phyloP scores from a whole-genome alignment of 805 yeast species.

The Metschnikowia dekortorum region DNA sequence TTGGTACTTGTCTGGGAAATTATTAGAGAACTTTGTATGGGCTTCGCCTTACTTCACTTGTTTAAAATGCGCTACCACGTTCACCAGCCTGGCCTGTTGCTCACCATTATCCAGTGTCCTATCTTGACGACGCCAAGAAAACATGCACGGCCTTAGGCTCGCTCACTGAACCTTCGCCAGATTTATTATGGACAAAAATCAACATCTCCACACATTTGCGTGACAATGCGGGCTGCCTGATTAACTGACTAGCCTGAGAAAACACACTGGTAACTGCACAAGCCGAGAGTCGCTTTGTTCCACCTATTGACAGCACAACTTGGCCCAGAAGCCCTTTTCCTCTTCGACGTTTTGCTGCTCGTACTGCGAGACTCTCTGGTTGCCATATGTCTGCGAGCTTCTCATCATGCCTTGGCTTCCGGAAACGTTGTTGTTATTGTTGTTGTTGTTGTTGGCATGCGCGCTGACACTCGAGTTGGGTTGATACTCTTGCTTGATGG shows the following conservation, averaged over 20 bases:
- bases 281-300: not conserved
- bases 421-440: constrained; percentile 14
- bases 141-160: constrained; percentile 3
- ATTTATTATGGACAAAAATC: not conserved
- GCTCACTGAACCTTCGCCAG: not conserved
- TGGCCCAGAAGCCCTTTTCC: constrained; percentile 41
- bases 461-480: constrained; percentile 14
- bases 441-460: constrained; percentile 12
- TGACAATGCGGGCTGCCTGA: too few relatives aligned
- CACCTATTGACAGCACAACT: constrained; percentile 37
- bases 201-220: too few relatives aligned
- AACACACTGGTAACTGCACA: too few relatives aligned
- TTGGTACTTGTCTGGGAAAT: too few relatives aligned
- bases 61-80: not conserved
- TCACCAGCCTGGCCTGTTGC: not conserved
- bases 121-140: not conserved
- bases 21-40: not conserved
- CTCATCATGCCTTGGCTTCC: constrained; percentile 22
- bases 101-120: not conserved
- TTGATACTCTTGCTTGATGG: constrained; percentile 40
- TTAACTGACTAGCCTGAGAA: too few relatives aligned
- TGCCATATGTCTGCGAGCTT: constrained; percentile 22
- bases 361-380: constrained; percentile 27
- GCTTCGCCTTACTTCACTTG: not conserved
- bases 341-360: constrained; percentile 34